Base-by-base conservation (phyloP, 768 basidiomycete genomes). In the Boletus pseudo-olivaceus region DNA sequence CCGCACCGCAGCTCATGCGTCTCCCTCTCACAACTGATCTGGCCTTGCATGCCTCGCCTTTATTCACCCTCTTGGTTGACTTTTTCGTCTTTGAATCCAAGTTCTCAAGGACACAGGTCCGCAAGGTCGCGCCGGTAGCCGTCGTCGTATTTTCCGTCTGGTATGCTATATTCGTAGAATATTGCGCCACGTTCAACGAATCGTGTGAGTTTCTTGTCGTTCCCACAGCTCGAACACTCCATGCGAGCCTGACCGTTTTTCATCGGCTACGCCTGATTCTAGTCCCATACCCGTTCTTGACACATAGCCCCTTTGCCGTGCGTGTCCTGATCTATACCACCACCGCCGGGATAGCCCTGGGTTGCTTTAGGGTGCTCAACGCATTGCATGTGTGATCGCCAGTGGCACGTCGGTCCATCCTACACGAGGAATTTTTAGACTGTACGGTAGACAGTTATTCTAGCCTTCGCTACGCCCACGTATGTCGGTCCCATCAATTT, bases 201-300 rank as follows among this genome's bases (percentile, higher is more conserved):
- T 65, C 63, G 3, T 90, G 86, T 89, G 57, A 70, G 84, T 78
- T 12, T 17, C n/a, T 11, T 1, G 27, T 51, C 17, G 26, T 30
- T 26, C 11, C 5, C 39, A 29, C 3, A 8, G 12, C 2, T 14
- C 37, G 8, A 4, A 38, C 15, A 17, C 19, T 7, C 5, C 33
- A 11, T 40, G 27, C 30, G 27, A 62, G 48, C 32, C 45, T 53
- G 32, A 56, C 29, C 5, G 11, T 33, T 23, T 46, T 32, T 41
- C 20, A 19, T 32, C 35, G 38, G 35, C 17, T 1, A 32, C 15
- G 45, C 12, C 23, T 34, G 33, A 37, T 46, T 47, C 5, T 52
- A 88, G 88, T 91, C 73, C 88, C 90, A 27, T 93, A 93, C 70
- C 91, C 91, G 0, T 93, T 93, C 73, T 74, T 93, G 54, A 88